Percentiles rank a stretch among this genome's conserved stretches.
Conservation (phyloP, 2,329 filamentous ascomycete species). For the Cercospora nicotianae region DNA sequence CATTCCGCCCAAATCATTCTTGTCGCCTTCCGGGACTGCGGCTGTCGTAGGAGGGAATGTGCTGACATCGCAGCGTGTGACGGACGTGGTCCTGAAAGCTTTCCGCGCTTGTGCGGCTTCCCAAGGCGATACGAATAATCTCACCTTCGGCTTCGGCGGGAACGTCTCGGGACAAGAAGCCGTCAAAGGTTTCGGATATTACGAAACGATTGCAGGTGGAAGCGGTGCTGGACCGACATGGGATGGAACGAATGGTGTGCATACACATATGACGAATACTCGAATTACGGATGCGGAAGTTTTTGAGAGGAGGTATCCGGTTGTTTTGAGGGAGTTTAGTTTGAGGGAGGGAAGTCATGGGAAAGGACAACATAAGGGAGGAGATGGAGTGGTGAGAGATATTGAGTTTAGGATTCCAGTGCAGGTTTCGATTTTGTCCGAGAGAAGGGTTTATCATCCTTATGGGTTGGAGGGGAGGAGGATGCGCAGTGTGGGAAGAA, state of each 20-base stretch:
- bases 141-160: constrained; percentile 80
- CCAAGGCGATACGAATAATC: constrained; percentile 81
- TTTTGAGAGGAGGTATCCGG: constrained; percentile 74
- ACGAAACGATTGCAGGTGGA: constrained; percentile 80
- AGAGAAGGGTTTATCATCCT: constrained; percentile 72
- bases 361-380: constrained; percentile 65
- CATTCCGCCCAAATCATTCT: constrained; percentile 70
- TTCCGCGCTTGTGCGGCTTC: constrained; percentile 76
- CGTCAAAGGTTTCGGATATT: constrained; percentile 81
- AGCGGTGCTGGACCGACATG: constrained; percentile 71
- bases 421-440: constrained; percentile 75
- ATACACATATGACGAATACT: constrained; percentile 85
- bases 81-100: constrained; percentile 77
- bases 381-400: constrained; percentile 73
- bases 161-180: constrained; percentile 58
- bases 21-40: constrained; percentile 72
- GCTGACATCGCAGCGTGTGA: constrained; percentile 74
- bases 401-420: constrained; percentile 79
- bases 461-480: constrained; percentile 83
- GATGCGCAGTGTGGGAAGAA: constrained; percentile 79
- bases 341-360: constrained; percentile 65
- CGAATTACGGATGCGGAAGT: constrained; percentile 79
- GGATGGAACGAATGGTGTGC: constrained; percentile 74
- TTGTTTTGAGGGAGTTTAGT: constrained; percentile 69
- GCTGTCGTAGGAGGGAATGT: constrained; percentile 85